Conservation (phyloP, 352 stramenopile species). For the Plasmopara halstedii region DNA sequence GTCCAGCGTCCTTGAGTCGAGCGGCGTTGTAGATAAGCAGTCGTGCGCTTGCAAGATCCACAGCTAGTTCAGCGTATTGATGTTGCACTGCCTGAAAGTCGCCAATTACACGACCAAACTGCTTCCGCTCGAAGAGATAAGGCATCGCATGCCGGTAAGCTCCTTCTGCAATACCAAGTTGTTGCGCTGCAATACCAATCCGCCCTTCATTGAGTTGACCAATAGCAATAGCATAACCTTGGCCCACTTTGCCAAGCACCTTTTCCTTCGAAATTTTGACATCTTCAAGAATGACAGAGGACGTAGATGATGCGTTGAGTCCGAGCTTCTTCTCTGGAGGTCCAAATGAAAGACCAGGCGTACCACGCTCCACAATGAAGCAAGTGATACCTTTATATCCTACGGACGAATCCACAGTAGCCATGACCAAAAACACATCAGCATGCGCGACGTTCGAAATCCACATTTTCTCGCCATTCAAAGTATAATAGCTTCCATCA, state of each 20-base stretch:
- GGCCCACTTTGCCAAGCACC: slow-evolving; percentile 83
- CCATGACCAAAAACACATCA: slow-evolving; percentile 92
- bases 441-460: slow-evolving; percentile 92
- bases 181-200: slow-evolving; percentile 94
- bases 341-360: slow-evolving; percentile 80
- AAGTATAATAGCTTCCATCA: slow-evolving; percentile 87
- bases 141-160: slow-evolving; percentile 88
- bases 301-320: slow-evolving; percentile 90
- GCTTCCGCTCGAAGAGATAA: slow-evolving; percentile 89
- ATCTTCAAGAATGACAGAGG: slow-evolving; percentile 87
- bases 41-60: slow-evolving; percentile 85
- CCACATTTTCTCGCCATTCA: slow-evolving; percentile 94
- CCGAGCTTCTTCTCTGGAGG: slow-evolving; percentile 93
- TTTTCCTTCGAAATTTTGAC: slow-evolving; percentile 84
- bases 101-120: slow-evolving; percentile 89
- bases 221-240: slow-evolving; percentile 93
- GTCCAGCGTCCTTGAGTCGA: slow-evolving; percentile 84
- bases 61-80: slow-evolving; percentile 88
- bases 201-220: slow-evolving; percentile 89
- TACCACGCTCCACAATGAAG: slow-evolving; percentile 91
- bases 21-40: slow-evolving; percentile 90
- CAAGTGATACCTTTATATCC: slow-evolving; percentile 95
- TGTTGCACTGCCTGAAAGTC: slow-evolving; percentile 93
- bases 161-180: slow-evolving; percentile 90
- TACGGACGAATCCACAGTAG: slow-evolving; percentile 73